Base-by-base conservation (phyloP, 805 yeast genomes). In the Yarrowia keelungensis region DNA sequence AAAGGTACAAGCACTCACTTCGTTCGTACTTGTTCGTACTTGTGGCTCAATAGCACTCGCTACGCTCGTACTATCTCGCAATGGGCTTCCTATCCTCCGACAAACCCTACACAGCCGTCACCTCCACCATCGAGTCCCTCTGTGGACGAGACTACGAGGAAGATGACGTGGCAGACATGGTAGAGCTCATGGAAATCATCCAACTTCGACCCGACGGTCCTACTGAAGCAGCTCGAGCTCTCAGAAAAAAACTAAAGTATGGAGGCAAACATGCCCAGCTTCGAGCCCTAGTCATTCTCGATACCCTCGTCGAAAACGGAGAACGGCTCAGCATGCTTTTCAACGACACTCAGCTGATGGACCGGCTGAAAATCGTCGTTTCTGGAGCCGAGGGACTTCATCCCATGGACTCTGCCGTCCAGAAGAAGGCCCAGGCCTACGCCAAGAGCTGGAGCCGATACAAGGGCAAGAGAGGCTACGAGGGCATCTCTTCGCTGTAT, bases 211-310 rank as follows among this genome's bases (percentile, higher is more conserved):
- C 77, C 8, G 69, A 78, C 12, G 83, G 88, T 8, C 81, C 88
- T 62, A 77, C 82, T 42, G 99, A 95, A 76, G 94, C 96, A 1
- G 98, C 98, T 0, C 82, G 98, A 51, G 96, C 97, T 0, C 80
- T 95, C 26, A 84, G 99, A 64, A 95, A 95, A 81, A 87, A 88
- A 74, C 80, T 95, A 75, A 95, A 96, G 79, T 90, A 94, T 75
- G 98, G 98, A n/a, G 75, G 82, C 2, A 75, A 78, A 5, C 78
- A 80, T 19, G 89, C 89, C 72, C 97, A 91, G 76, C 73, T 84
- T 67, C 85, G 90, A 56, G 90, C 97, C 0, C 77, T 92, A 79
- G 89, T 74, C 83, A 69, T 89, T 12, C 77, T 88, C 47, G 90
- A 89, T 72, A 79, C 85, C 19, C 76, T 89, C 26, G 86, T 89